These are phyloP conservation scores for Coniella vitis DNA, from an alignment of 2,329 filamentous ascomycete species.

Conservation along the genomic window DNA sequence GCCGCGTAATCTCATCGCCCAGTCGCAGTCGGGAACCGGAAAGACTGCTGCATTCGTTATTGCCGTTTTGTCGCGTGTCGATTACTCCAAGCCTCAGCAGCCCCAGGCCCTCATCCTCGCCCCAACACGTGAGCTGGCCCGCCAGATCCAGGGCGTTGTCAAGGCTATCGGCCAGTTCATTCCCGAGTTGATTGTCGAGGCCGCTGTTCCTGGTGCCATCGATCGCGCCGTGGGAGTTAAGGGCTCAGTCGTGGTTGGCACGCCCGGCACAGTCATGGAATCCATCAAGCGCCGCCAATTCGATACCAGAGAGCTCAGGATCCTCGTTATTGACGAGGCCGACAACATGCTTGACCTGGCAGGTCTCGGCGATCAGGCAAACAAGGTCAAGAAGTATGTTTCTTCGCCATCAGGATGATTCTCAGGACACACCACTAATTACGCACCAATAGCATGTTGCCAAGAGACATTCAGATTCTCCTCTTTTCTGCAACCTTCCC, in stretches of 20 bases:
- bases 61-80: conserved; percentile 81
- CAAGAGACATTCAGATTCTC: conserved; percentile 72
- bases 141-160: conserved; percentile 86
- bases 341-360: conserved; percentile 99
- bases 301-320: conserved; percentile 63
- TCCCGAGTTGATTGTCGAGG: conserved; percentile 64
- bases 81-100: conserved; percentile 58
- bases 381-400: conserved; percentile 77
- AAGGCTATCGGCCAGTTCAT: conserved; percentile 79
- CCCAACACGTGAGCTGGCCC: conserved; percentile 87
- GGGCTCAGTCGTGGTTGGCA: conserved; percentile 81
- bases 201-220: conserved; percentile 74
- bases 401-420: not conserved
- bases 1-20: conserved; percentile 90
- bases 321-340: conserved; percentile 91
- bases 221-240: conserved; percentile 62
- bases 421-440: not conserved
- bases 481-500: conserved; percentile 96
- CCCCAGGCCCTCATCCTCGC: conserved; percentile 88
- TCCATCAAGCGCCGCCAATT: conserved; percentile 72
- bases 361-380: conserved; percentile 90
- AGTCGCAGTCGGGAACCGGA: conserved; percentile 98
- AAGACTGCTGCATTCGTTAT: conserved; percentile 97
- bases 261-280: conserved; percentile 88
- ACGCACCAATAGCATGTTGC: conserved; percentile 55